Percentiles rank a stretch among this genome's conserved stretches.
These are phyloP conservation scores for Solanum infundibuliforme DNA, from an alignment of 257 asterid species.

Conservation along the genomic window DNA sequence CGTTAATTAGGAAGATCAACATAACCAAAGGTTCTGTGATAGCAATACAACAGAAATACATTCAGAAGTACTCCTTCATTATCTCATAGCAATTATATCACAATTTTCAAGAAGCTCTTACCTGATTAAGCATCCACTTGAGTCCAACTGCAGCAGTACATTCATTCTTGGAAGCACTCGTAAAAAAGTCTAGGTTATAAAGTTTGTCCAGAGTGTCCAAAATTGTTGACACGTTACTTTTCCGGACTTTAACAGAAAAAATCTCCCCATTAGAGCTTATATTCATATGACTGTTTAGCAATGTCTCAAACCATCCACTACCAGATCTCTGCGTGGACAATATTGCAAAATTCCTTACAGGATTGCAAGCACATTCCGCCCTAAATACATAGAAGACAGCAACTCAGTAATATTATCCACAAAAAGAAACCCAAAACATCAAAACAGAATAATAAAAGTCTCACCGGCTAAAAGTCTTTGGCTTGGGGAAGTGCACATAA, in stretches of 20 bases:
- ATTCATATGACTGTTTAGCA: slow-evolving; percentile 70
- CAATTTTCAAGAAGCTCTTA: slow-evolving; percentile 13
- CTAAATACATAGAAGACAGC: slow-evolving; percentile 22
- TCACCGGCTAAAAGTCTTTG: slow-evolving; percentile 74
- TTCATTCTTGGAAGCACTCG: slow-evolving; percentile 94
- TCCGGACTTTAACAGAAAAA: slow-evolving; percentile 74
- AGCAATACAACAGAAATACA: not conserved
- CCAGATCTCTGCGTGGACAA: slow-evolving; percentile 93
- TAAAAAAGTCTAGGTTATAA: slow-evolving; percentile 70
- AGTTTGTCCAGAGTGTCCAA: slow-evolving; percentile 65
- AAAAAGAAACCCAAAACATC: not conserved
- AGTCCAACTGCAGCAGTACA: slow-evolving; percentile 97
- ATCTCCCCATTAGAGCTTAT: slow-evolving; percentile 91
- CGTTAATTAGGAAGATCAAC: not conserved
- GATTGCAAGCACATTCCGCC: slow-evolving; percentile 73
- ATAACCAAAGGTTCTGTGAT: not conserved
- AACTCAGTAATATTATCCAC: not conserved
- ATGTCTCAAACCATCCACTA: slow-evolving; percentile 95
- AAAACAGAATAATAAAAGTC: not conserved
- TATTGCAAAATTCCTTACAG: slow-evolving; percentile 77
- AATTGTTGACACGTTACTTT: slow-evolving; percentile 60
- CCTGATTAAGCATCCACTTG: slow-evolving; percentile 99
- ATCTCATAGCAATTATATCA: not conserved
- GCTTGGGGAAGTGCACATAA: slow-evolving; percentile 68
- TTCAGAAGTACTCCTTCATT: not conserved